These are phyloP conservation scores for Nemophila menziesii DNA, from an alignment of 257 asterid genomes.

Conservation along the genomic window DNA sequence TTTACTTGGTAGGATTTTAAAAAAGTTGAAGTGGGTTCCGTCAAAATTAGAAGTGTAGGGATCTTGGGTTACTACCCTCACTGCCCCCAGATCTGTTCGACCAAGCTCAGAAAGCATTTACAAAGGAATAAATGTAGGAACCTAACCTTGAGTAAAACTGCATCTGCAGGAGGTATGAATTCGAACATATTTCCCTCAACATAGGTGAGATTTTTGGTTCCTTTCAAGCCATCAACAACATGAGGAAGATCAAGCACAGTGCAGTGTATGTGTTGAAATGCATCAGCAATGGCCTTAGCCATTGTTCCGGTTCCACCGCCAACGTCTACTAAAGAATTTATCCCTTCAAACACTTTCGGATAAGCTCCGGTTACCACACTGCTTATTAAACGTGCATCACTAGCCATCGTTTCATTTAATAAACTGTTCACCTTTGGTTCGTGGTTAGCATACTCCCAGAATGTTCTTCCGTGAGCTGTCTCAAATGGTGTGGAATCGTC, in stretches of 20 bases:
- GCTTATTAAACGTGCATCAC: slow-evolving; percentile 6
- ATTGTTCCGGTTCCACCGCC: slow-evolving; percentile 13
- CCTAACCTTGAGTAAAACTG: slow-evolving; percentile 10
- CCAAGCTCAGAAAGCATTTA: not conserved
- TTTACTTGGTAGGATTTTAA: not conserved
- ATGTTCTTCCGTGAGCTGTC: not conserved
- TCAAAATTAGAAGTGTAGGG: too few species aligned
- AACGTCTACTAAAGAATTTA: slow-evolving; percentile 9
- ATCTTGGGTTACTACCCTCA: not conserved
- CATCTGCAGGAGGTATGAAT: slow-evolving; percentile 12
- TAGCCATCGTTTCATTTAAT: slow-evolving; percentile 11
- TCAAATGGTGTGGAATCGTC: slow-evolving; percentile 9
- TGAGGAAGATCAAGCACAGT: slow-evolving; percentile 11
- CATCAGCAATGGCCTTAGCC: slow-evolving; percentile 7
- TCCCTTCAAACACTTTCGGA: slow-evolving; percentile 2
- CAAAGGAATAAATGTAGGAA: not conserved
- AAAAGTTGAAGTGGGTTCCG: not conserved
- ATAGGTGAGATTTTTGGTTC: slow-evolving; percentile 5
- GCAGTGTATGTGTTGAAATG: slow-evolving; percentile 4
- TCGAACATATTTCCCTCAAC: slow-evolving; percentile 12
- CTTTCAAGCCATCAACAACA: slow-evolving; percentile 10
- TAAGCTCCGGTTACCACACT: slow-evolving; percentile 1
- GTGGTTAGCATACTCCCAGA: slow-evolving; percentile 1
- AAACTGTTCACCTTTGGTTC: not conserved
- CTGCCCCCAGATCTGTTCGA: not conserved